Base-by-base conservation (phyloP, 1,284 basidiomycete species). In the Ustilago loliicola region DNA sequence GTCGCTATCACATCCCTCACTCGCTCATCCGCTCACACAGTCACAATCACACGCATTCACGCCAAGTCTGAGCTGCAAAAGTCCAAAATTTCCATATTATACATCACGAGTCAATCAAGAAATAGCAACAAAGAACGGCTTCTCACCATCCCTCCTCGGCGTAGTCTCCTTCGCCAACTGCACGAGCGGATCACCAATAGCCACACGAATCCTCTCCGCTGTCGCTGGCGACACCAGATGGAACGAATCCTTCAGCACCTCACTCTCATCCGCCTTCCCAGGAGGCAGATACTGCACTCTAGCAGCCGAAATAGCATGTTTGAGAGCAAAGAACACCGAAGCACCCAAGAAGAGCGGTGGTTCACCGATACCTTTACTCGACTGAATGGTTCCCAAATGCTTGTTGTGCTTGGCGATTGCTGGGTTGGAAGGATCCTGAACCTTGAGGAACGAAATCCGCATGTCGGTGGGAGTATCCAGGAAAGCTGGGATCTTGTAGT, bases 401-500 rank as follows among this genome's bases (percentile, higher is more conserved):
- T 67, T 72, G 48, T 77, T 77, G 52, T 68, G 74, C 34, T 19
- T 68, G 4, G 55, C 36, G 5, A 61, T 32, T 0, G 21, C n/a
- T 1, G 65, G 61, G 19, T 71, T 58, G 23, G n/a, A 27, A 0
- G 79, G 77, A 54, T 83, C 80, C 36, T 80, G 79, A 2, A 69
- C 57, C 42, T 84, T 83, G 30, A 87, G 66, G 59, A 87, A 84
- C 40, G 81, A 80, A 38, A 87, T 80, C 29, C 85, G 74, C 75
- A 87, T 81, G 29, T 84, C 79, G 56, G 80, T 80, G 2, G 87
- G 87, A 11, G 85, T 86, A 62, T 87, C 86, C 30, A 80, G 64
- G 67, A 86, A 86, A 0, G 82, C 83, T 0, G 87, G 87, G 50
- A 87, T 87, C 80, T 87, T 87, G 82, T 84, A 83, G 65, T 74